A percentile compares a stretch with the other conserved stretches of the same genome.
These are phyloP conservation scores for Stentor coeruleus DNA, from an alignment of 73 alveolate species.

Conservation along the genomic window DNA sequence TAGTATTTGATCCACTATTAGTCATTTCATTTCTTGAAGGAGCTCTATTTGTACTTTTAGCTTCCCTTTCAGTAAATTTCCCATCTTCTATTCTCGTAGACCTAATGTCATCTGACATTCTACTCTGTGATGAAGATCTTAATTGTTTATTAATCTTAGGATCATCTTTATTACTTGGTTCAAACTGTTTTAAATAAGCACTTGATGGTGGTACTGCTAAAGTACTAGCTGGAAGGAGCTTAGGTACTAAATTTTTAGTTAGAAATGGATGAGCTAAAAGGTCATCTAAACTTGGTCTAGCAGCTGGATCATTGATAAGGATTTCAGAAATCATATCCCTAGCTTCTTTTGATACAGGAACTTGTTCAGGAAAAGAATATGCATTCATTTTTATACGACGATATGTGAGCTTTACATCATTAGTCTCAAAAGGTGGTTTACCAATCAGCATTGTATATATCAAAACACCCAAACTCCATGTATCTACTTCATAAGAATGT, in stretches of 20 bases:
- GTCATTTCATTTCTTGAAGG: background rate
- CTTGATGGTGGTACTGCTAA: conserved; percentile 93
- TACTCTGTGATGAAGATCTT: background rate
- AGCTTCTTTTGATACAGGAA: conserved; percentile 83
- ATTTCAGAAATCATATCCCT: conserved; percentile 76
- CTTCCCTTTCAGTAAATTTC: background rate
- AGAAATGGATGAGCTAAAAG: conserved; percentile 47
- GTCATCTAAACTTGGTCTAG: conserved; percentile 50
- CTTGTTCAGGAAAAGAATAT: conserved; percentile 66
- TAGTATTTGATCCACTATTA: background rate
- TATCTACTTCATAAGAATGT: conserved; percentile 64
- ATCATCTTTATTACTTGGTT: background rate
- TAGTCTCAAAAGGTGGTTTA: conserved; percentile 63
- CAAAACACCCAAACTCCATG: conserved; percentile 61
- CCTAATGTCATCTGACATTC: background rate
- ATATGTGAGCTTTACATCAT: conserved; percentile 43
- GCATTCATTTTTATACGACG: conserved; percentile 44
- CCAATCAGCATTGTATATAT: conserved; percentile 57
- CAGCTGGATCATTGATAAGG: conserved; percentile 74
- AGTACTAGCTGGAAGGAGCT: conserved; percentile 91
- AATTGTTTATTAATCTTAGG: background rate
- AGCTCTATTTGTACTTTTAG: background rate
- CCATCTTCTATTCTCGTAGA: background rate
- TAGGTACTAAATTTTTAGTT: conserved; percentile 77
- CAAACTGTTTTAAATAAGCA: conserved; percentile 72